Base-by-base conservation (phyloP, 805 yeast genomes). In the Candida odintsovae region DNA sequence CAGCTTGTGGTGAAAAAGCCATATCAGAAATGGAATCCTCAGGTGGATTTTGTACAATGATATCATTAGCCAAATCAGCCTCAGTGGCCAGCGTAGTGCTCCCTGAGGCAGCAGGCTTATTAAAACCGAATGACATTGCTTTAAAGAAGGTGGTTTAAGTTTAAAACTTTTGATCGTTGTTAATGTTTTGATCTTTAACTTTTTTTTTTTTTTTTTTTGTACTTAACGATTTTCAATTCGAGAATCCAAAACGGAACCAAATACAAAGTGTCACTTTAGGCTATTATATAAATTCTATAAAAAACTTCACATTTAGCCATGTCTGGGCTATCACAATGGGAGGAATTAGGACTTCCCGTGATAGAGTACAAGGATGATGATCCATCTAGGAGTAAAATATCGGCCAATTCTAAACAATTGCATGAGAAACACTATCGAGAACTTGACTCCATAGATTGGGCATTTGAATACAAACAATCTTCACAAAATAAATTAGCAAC, bases 21-120 rank as follows among this genome's bases (percentile, higher is more conserved):
- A 94, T 64, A 55, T 87, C 95, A 4, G 90, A 76, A 16, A 94
- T 76, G 2, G 96, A 83, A 64, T 94, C 99, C 51, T 87, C 95
- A n/a, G 97, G 96, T 3, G 92, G 87, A 58, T 85, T 84, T 50
- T 78, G 76, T 36, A 89, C 72, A 33, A 78, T 71, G 47, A 84
- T 75, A 65, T 88, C 96, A 61, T 82, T 80, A 55, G 81, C 76
- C 48, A 86, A 67, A 49, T 82, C 88, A 1, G 62, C 58, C 44
- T 57, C 62, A 3, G 61, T 51, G 4, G 62, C 61, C 46, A 50
- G 47, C 15, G 58, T 54, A 9, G 54, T 41, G 20, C 45, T 45
- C 6, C 49, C 42, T 7, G 64, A 47, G 7, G 59, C 31, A 8
- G 60, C 46, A 8, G 64, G 47, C 42, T 63, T 54, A 38, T 59